A percentile compares a stretch with the other conserved stretches of the same genome.
phyloP scores from a whole-genome alignment of 2,329 filamentous ascomycete species.

The Colletotrichum destructivum region DNA sequence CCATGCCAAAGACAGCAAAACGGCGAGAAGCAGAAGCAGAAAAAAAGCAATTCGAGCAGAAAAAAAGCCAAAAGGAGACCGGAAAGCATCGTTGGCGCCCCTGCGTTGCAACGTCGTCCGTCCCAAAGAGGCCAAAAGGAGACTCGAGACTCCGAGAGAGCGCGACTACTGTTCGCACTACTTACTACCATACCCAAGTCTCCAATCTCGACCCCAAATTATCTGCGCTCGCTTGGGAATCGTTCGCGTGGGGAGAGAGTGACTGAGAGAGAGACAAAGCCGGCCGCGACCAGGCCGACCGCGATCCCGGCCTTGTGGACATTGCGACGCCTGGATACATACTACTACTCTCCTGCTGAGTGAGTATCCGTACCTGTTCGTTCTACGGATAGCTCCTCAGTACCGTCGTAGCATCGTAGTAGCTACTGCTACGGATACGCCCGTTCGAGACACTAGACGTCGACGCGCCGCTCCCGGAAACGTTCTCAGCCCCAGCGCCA shows the following conservation, averaged over 20 bases:
- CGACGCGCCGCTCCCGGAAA: not conserved
- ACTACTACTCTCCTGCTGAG: too few relatives aligned
- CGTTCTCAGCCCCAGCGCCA: not conserved
- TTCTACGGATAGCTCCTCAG: too few relatives aligned
- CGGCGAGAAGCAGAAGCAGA: constrained; percentile 1
- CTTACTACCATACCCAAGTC: not conserved
- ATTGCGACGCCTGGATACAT: constrained; percentile 36
- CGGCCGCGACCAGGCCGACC: constrained; percentile 7
- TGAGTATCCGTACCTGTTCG: too few relatives aligned
- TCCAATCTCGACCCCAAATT: constrained; percentile 33
- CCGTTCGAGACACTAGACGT: not conserved
- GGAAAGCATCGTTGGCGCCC: not conserved
- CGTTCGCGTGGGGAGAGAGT: constrained; percentile 8
- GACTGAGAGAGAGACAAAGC: constrained; percentile 12
- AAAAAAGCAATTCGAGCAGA: constrained; percentile 26
- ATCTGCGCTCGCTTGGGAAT: constrained; percentile 21
- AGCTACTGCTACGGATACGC: too few relatives aligned
- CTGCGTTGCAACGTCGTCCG: constrained; percentile 26
- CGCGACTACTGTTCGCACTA: too few relatives aligned
- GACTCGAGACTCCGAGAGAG: not conserved
- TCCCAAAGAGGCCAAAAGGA: constrained; percentile 14
- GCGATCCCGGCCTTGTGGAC: constrained; percentile 36
- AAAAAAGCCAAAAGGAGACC: not conserved
- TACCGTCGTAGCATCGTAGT: too few relatives aligned
- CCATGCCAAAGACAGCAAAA: constrained; percentile 25